Percentiles rank a stretch among this genome's conserved stretches.
phyloP scores from a whole-genome alignment of 495 filamentous ascomycete species.

The Neurospora sp. region DNA sequence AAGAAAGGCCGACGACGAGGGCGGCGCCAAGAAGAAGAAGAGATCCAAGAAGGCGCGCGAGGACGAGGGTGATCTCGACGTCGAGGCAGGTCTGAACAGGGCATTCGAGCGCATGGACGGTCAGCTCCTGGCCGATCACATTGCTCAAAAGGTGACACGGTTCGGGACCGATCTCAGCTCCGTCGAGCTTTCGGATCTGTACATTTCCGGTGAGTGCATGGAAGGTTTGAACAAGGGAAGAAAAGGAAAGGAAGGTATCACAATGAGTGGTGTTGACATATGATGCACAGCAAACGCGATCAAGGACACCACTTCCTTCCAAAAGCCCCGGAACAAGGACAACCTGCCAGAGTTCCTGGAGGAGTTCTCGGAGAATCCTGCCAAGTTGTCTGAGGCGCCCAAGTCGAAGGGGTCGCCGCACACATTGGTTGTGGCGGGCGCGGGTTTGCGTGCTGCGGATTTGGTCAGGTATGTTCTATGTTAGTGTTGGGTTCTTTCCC shows the following conservation, averaged over 20 bases:
- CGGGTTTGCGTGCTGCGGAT: constrained; percentile 75
- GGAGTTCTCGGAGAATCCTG: constrained; percentile 42
- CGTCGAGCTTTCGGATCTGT: constrained; percentile 72
- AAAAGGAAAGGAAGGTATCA: neutral
- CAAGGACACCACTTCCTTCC: constrained; percentile 64
- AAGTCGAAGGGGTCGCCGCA: constrained; percentile 70
- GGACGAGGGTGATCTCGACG: constrained; percentile 48
- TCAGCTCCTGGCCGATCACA: constrained; percentile 72
- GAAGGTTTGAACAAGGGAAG: neutral
- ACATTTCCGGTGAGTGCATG: constrained; percentile 58
- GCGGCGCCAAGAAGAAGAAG: constrained; percentile 35
- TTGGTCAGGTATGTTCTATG: constrained; percentile 47
- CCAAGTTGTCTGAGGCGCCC: constrained; percentile 49
- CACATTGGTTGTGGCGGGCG: constrained; percentile 68
- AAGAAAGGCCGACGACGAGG: constrained; percentile 24
- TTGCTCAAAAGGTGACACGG: constrained; percentile 66
- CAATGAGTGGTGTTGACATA: neutral
- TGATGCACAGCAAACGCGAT: constrained; percentile 26
- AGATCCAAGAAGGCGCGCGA: constrained; percentile 45
- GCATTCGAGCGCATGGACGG: constrained; percentile 75
- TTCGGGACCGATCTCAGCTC: constrained; percentile 69
- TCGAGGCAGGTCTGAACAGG: constrained; percentile 63
- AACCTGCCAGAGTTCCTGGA: constrained; percentile 74
- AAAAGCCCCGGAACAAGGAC: constrained; percentile 48
- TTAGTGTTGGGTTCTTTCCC: neutral